phyloP scores from a whole-genome alignment of 805 yeast species.

The Cyberlindnera lachancei region DNA sequence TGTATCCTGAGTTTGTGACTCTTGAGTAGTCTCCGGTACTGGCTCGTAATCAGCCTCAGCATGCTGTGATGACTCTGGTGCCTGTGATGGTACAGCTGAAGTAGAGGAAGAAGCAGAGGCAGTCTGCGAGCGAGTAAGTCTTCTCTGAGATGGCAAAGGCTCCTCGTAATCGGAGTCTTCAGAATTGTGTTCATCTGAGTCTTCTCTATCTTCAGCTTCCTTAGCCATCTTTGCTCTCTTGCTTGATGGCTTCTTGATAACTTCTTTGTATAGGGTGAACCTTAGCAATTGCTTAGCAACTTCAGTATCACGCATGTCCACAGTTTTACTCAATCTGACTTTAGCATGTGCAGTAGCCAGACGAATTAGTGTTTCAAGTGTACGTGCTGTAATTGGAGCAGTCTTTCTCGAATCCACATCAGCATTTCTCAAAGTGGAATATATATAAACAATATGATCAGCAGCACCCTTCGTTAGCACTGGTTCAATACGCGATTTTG shows the following conservation, averaged over 20 bases:
- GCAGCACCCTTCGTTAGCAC: conserved; percentile 71
- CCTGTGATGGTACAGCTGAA: conserved; percentile 2
- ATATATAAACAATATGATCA: conserved; percentile 70
- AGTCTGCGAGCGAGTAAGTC: not conserved
- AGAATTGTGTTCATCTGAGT: not conserved
- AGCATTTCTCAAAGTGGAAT: conserved; percentile 76
- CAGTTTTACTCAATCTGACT: conserved; percentile 72
- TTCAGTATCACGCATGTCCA: conserved; percentile 70
- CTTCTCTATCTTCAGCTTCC: conserved; percentile 2
- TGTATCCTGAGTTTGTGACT: conserved; percentile 8
- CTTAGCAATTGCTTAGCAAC: conserved; percentile 82
- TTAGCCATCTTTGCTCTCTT: conserved; percentile 6
- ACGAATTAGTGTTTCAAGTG: conserved; percentile 91
- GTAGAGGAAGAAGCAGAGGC: not conserved
- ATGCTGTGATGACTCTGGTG: conserved; percentile 10
- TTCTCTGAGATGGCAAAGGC: not conserved
- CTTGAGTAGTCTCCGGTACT: conserved; percentile 4
- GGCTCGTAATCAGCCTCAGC: conserved; percentile 9
- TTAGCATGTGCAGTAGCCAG: conserved; percentile 95
- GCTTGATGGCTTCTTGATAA: conserved; percentile 25
- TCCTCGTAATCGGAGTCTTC: not conserved
- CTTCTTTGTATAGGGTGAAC: conserved; percentile 80
- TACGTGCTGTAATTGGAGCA: conserved; percentile 97
- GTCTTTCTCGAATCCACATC: conserved; percentile 57
- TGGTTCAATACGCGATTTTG: conserved; percentile 83